A percentile compares a stretch with the other conserved stretches of the same genome.
phyloP scores from a whole-genome alignment of 805 yeast genomes.

The Naumovozyma baii region DNA sequence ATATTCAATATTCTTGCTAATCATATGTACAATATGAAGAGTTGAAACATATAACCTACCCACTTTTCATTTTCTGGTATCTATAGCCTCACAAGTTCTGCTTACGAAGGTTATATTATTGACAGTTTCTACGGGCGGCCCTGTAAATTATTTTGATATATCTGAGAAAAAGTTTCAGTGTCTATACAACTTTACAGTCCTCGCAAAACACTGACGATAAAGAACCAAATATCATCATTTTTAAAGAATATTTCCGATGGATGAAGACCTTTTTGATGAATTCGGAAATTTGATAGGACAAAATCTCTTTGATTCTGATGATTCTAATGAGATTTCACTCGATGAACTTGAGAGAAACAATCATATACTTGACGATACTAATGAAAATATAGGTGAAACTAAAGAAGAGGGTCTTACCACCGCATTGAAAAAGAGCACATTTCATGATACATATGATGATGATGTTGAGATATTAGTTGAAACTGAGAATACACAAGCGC shows the following conservation, averaged over 20 bases:
- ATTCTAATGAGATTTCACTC: conserved; percentile 1
- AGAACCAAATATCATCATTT: too few relatives aligned
- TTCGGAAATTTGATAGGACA: conserved; percentile 25
- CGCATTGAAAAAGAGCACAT: conserved; percentile 15
- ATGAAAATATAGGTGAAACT: conserved; percentile 1
- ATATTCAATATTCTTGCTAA: too few relatives aligned
- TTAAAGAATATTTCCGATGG: conserved; percentile 34
- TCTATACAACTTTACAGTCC: too few relatives aligned
- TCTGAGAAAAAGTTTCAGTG: too few relatives aligned
- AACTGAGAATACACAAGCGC: conserved; percentile 42
- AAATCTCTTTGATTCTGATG: conserved; percentile 4
- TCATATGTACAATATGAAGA: too few relatives aligned
- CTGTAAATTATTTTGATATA: too few relatives aligned
- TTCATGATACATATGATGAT: conserved; percentile 43
- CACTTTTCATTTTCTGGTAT: too few relatives aligned
- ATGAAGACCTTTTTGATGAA: conserved; percentile 71
- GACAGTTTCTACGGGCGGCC: too few relatives aligned
- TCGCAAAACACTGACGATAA: too few relatives aligned
- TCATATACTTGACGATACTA: neutral
- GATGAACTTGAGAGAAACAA: neutral
- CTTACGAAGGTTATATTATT: too few relatives aligned
- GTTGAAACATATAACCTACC: too few relatives aligned
- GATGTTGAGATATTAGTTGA: conserved; percentile 59
- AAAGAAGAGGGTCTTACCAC: conserved; percentile 4
- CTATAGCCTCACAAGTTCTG: too few relatives aligned